Conservation (phyloP, 768 basidiomycete genomes). For the Hygrophoropsis aurantiaca region DNA sequence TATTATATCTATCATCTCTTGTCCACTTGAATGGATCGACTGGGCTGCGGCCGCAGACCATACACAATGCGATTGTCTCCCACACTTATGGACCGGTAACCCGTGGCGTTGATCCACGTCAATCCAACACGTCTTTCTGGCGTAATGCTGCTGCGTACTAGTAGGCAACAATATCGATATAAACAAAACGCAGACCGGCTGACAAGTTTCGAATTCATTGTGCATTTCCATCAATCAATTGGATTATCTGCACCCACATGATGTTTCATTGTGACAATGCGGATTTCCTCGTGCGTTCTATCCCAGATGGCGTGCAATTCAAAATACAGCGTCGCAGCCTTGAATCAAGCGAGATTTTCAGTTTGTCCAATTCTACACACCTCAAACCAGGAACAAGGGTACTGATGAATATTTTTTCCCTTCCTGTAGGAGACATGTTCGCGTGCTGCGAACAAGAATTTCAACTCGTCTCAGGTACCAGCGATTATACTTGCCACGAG, state of each 20-base stretch:
- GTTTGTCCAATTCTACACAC: slow-evolving; percentile 39
- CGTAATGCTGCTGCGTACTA: no score
- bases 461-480: slow-evolving; percentile 8
- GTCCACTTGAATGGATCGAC: no score
- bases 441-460: slow-evolving; percentile 46
- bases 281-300: slow-evolving; percentile 57
- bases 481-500: slow-evolving; percentile 16
- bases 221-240: no score
- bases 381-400: slow-evolving; percentile 69
- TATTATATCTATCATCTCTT: no score
- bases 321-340: slow-evolving; percentile 49
- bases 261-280: slow-evolving; percentile 47
- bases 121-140: no score
- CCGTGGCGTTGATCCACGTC: no score
- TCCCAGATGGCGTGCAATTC: slow-evolving; percentile 50
- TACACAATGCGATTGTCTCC: no score
- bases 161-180: no score
- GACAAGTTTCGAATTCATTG: no score
- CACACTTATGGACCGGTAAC: no score
- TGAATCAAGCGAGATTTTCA: slow-evolving; percentile 59
- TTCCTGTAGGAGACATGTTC: slow-evolving; percentile 64
- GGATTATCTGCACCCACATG: slow-evolving; percentile 28
- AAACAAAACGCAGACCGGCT: no score
- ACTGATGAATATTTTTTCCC: slow-evolving; percentile 40
- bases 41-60: no score